Evolutionary conservation across 1,139 yeast species (phyloP), one percentile per base, ranked within the genome.

Genomic region (Candida buenavistaensis): DNA sequence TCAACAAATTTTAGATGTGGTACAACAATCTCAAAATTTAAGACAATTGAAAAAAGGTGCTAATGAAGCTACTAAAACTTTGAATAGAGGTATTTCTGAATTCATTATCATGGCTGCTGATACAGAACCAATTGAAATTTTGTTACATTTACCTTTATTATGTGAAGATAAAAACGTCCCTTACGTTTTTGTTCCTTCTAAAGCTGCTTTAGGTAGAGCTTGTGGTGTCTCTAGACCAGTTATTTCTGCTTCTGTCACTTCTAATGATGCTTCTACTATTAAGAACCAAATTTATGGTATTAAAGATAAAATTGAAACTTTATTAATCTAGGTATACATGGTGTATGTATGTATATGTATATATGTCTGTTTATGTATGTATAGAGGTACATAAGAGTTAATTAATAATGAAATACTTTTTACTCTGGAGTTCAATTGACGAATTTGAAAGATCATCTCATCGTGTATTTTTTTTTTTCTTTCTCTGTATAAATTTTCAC

Each of bases 161-260:
- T 92, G 99, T 72, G 98, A 92, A 74, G 99, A 92, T 73, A 92
- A 92, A 80, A 92, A 94, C 75, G 98, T 92, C 52, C 97, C 98
- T 46, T 92, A 92, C 76, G 97, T 92, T 47, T 92, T 92, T 55
- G 97, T 94, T 50, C 97, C 98, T 50, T 89, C 97, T 55, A 92
- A 92, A 79, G 84, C 95, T 57, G 98, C 98, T 48, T 79, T 94
- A 56, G 98, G 99, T 65, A 88, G 98, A 77, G 97, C 98, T 56
- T 92, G 98, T 76, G 99, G 98, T 74, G 98, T 94, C 51, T 88
- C 97, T 43, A 86, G 99, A 78, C 97, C 98, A 50, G 98, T 94
- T 43, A 90, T 92, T 64, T 95, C 98, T 62, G 97, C 97, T 49
- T 86, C 96, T 47, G 95, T 94, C 62, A 94, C 99, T 62, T 80